phyloP scores from a whole-genome alignment of 1,284 basidiomycete species.

The Boletus sp. region DNA sequence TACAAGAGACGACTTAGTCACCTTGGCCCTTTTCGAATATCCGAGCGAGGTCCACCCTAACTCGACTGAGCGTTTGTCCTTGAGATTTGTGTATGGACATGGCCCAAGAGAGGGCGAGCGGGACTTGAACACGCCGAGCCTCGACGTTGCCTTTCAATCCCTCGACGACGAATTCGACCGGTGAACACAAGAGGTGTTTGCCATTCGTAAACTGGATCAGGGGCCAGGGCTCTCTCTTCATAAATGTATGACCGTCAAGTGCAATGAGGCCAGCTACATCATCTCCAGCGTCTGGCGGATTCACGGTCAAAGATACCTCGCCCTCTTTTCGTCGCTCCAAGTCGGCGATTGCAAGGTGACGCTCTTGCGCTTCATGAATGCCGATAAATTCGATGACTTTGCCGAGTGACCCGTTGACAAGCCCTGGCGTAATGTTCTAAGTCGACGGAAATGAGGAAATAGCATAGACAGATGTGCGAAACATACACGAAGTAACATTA shows the following conservation, averaged over 20 bases:
- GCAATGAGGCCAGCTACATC: constrained; percentile 26
- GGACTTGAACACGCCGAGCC: constrained; percentile 61
- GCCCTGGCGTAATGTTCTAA: constrained; percentile 55
- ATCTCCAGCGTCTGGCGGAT: constrained; percentile 19
- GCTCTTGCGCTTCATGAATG: constrained; percentile 47
- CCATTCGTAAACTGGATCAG: constrained; percentile 57
- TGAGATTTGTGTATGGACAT: constrained; percentile 88
- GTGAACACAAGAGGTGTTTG: constrained; percentile 47
- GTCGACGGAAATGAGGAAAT: not conserved
- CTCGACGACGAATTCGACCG: constrained; percentile 56
- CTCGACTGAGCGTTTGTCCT: constrained; percentile 79
- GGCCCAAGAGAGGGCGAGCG: constrained; percentile 81
- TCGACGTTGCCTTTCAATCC: constrained; percentile 54
- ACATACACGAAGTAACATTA: constrained; percentile 76
- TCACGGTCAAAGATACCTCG: constrained; percentile 4
- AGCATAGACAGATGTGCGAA: not conserved
- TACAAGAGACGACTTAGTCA: constrained; percentile 26
- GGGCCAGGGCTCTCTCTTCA: constrained; percentile 49
- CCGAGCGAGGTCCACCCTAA: constrained; percentile 67
- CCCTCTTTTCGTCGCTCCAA: constrained; percentile 25
- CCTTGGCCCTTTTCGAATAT: constrained; percentile 86
- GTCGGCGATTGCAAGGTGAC: constrained; percentile 46
- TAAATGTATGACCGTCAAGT: constrained; percentile 30
- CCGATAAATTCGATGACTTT: constrained; percentile 67
- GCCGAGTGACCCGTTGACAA: constrained; percentile 93